Conservation (phyloP, 495 filamentous ascomycete species). For the Daldinia decipiens region DNA sequence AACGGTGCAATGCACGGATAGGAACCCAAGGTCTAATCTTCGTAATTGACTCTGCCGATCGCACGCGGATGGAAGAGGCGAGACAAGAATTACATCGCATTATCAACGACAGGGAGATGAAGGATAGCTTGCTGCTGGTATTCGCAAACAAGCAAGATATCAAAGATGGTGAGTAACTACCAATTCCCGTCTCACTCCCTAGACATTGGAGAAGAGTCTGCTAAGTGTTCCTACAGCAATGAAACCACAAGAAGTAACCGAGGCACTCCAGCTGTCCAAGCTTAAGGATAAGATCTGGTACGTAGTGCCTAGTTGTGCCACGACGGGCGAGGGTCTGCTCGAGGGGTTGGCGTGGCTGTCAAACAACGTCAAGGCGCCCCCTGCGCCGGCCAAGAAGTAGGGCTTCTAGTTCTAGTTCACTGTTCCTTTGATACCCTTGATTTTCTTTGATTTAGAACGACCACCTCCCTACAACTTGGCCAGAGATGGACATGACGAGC, state of each 20-base stretch:
- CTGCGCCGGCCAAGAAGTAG: constrained; percentile 64
- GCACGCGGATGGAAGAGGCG: constrained; percentile 87
- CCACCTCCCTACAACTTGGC: constrained; percentile 4
- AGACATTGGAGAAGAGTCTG: background rate
- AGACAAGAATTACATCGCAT: constrained; percentile 90
- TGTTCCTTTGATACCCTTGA: constrained; percentile 40
- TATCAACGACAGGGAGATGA: constrained; percentile 98
- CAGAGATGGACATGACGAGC: background rate
- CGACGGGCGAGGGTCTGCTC: constrained; percentile 90
- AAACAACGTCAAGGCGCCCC: constrained; percentile 86
- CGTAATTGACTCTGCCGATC: constrained; percentile 93
- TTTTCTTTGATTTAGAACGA: constrained; percentile 33
- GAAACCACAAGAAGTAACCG: constrained; percentile 86
- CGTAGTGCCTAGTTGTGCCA: constrained; percentile 94
- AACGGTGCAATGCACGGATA: constrained; percentile 46
- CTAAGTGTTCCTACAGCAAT: constrained; percentile 67
- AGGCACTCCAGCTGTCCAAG: constrained; percentile 82
- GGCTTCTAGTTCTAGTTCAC: constrained; percentile 31
- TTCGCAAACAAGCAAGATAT: constrained; percentile 99
- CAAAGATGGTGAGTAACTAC: constrained; percentile 70
- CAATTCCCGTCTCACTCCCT: background rate
- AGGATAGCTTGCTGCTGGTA: constrained; percentile 90
- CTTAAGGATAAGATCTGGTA: constrained; percentile 95
- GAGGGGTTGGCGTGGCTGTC: constrained; percentile 95
- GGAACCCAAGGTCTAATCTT: constrained; percentile 98